phyloP scores from a whole-genome alignment of 202 grass and related monocot genomes.

The Carex arenaria region DNA sequence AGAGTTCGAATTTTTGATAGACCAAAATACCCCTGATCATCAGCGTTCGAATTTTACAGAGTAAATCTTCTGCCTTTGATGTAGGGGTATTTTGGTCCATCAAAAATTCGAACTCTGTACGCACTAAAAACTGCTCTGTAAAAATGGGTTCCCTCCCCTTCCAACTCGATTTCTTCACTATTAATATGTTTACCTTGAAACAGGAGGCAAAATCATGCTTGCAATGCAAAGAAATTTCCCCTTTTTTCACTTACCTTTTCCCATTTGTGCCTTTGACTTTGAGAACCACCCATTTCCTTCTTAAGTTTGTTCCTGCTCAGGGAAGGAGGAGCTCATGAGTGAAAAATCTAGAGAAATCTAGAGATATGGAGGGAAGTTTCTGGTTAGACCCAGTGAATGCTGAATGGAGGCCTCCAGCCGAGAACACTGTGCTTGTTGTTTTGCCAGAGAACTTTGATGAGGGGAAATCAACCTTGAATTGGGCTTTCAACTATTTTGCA shows the following conservation, averaged over 20 bases:
- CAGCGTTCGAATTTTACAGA: too few relatives aligned
- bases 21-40: too few relatives aligned
- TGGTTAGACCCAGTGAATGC: slow-evolving; percentile 5
- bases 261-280: neutral
- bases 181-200: neutral
- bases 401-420: neutral
- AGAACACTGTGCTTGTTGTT: slow-evolving; percentile 18
- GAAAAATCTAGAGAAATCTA: slow-evolving; percentile 14
- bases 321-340: neutral
- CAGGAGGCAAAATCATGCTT: neutral
- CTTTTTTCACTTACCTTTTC: neutral
- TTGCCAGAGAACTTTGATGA: slow-evolving; percentile 21
- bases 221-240: slow-evolving; percentile 5
- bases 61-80: too few relatives aligned
- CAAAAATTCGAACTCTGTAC: too few relatives aligned
- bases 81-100: too few relatives aligned
- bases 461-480: slow-evolving; percentile 22
- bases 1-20: too few relatives aligned
- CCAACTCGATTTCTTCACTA: neutral
- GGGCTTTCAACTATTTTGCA: slow-evolving; percentile 12
- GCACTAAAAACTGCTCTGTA: too few relatives aligned
- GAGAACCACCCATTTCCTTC: neutral
- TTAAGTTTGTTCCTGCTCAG: neutral
- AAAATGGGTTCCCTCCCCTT: neutral
- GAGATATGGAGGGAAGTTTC: neutral